These are phyloP conservation scores for Aspergillus cejpii DNA, from an alignment of 2,329 filamentous ascomycete species.

Conservation along the genomic window DNA sequence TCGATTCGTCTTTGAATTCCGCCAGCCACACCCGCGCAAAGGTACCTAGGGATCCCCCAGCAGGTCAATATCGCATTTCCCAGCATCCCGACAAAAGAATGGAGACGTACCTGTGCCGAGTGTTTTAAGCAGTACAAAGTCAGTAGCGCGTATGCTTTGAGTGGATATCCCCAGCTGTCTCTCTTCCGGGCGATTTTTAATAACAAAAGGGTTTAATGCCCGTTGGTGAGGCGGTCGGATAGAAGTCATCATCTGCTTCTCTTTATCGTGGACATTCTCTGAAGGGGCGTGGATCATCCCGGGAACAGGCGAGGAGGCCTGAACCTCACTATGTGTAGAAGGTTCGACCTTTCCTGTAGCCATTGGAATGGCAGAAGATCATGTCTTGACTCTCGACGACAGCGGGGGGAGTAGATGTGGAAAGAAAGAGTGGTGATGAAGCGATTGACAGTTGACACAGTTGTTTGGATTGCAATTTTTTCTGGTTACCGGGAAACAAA, in stretches of 20 bases:
- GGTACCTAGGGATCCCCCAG: slow-evolving; percentile 35
- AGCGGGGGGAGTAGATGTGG: slow-evolving; percentile 9
- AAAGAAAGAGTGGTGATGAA: slow-evolving; percentile 15
- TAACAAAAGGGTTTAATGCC: slow-evolving; percentile 32
- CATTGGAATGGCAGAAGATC: slow-evolving; percentile 33
- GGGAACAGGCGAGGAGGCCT: slow-evolving; percentile 16
- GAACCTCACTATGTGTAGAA: slow-evolving; percentile 27
- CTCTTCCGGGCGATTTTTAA: slow-evolving; percentile 34
- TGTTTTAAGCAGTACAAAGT: slow-evolving; percentile 45
- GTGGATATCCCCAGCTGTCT: slow-evolving; percentile 36
- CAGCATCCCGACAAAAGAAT: slow-evolving; percentile 2
- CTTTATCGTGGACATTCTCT: slow-evolving; percentile 24
- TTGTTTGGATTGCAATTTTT: neutral
- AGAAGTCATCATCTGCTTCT: slow-evolving; percentile 27
- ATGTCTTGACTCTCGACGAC: slow-evolving; percentile 30
- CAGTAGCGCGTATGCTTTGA: slow-evolving; percentile 34
- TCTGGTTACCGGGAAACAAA: neutral
- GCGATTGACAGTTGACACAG: slow-evolving; percentile 11
- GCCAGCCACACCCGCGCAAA: slow-evolving; percentile 49
- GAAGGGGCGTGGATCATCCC: slow-evolving; percentile 14
- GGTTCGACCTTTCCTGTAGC: slow-evolving; percentile 37
- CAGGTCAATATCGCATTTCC: slow-evolving; percentile 10
- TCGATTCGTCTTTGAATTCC: slow-evolving; percentile 36
- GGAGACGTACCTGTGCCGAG: slow-evolving; percentile 43
- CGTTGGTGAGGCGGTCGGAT: slow-evolving; percentile 25